A percentile compares a stretch with the other conserved stretches of the same genome.
These are phyloP conservation scores for Chlamydomonas schloesseri DNA, from an alignment of 139 green algal genomes.

Conservation along the genomic window DNA sequence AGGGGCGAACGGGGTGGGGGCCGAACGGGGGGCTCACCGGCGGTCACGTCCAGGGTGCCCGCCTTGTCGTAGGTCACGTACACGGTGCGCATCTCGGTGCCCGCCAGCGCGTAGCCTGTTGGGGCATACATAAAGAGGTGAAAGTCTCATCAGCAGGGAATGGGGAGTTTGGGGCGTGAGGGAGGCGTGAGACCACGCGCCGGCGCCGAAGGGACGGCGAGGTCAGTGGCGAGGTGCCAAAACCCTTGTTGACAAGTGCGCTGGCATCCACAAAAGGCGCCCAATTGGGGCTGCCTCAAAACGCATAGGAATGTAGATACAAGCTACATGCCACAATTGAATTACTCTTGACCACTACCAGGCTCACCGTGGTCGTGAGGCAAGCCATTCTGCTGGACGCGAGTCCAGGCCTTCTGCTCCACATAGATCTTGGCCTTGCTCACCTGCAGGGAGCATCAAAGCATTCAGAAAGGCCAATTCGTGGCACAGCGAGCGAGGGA, in stretches of 20 bases:
- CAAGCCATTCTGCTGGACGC: conserved; percentile 66
- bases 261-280: too few species aligned
- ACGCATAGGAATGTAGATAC: too few species aligned
- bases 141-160: background rate
- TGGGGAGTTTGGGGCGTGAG: too few species aligned
- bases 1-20: too few species aligned
- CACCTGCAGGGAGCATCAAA: conserved; percentile 60
- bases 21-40: conserved; percentile 37
- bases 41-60: conserved; percentile 69
- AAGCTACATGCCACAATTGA: too few species aligned
- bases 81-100: conserved; percentile 75
- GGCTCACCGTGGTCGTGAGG: conserved; percentile 84
- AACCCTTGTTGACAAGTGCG: too few species aligned
- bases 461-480: too few species aligned
- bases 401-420: conserved; percentile 89
- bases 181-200: too few species aligned
- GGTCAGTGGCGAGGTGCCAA: too few species aligned
- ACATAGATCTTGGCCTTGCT: conserved; percentile 88
- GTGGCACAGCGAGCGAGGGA: background rate
- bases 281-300: too few species aligned
- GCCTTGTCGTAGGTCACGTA: conserved; percentile 71
- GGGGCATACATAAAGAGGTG: background rate
- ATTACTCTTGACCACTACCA: too few species aligned
- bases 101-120: conserved; percentile 70
- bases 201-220: too few species aligned